Evolutionary conservation across 2,329 filamentous ascomycete genomes (phyloP), one percentile per base, ranked within the genome.

Genomic region (Fusarium verticillioides): DNA sequence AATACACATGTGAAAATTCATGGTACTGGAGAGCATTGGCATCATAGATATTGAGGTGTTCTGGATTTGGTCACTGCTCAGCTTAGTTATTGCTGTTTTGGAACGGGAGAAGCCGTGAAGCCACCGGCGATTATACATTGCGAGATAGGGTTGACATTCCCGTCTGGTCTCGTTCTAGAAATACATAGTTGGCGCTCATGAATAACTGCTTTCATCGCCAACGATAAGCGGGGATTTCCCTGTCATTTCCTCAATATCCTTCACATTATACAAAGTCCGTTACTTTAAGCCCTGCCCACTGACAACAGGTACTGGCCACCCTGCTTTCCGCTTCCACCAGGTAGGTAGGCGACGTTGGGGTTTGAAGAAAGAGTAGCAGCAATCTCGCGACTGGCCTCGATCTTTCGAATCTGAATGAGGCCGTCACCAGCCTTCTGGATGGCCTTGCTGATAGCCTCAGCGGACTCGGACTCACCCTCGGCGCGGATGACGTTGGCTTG

Each of bases 401-500:
- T 98, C 87, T 96, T 93, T 87, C 96, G 89, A 83, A 99, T 98
- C 90, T 96, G 91, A 76, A 99, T 93, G 79, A 99, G 87, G 47
- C 96, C 96, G 83, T 97, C 96, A 75, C 96, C 96, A 66, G 91
- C 90, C 91, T 97, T 98, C 77, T 94, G 92, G 77, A 99, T 95
- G 26, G 96, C 96, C 86, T 92, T 96, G 85, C 91, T 93, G 82
- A 99, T 98, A 74, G 95, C 97, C 62, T 99, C 96, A 54, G 96
- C 96, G 79, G 93, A 94, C 89, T 98, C 96, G 76, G 96, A 96
- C 85, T 99, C 96, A 82, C 96, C 96, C 89, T 99, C 96, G 59
- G 96, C 96, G 63, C 96, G 91, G 84, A 99, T 99, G 80, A 99
- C 96, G 85, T 96, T 98, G 78, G 96, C 96, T 86, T 99, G 96